Conservation (phyloP, 2,329 filamentous ascomycete genomes). For the Ascochyta pisi region DNA sequence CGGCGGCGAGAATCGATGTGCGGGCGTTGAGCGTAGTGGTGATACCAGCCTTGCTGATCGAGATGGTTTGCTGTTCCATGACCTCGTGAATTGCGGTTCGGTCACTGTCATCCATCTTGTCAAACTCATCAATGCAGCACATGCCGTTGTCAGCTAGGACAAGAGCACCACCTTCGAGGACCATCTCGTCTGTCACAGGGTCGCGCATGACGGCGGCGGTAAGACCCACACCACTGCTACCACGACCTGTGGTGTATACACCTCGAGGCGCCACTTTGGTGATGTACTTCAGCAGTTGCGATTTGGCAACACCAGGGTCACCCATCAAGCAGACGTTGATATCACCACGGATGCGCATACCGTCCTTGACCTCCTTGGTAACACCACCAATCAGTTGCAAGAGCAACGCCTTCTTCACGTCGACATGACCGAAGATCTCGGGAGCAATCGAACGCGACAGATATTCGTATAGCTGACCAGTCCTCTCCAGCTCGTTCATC, state of each 20-base stretch:
- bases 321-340: slow-evolving; percentile 99
- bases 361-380: slow-evolving; percentile 94
- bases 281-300: slow-evolving; percentile 97
- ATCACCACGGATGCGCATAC: slow-evolving; percentile 98
- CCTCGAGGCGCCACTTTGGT: slow-evolving; percentile 95
- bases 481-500: slow-evolving; percentile 84
- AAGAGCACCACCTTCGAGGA: slow-evolving; percentile 79
- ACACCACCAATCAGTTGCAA: slow-evolving; percentile 94
- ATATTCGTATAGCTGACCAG: slow-evolving; percentile 93
- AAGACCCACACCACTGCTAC: slow-evolving; percentile 81
- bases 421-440: slow-evolving; percentile 94
- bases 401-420: slow-evolving; percentile 98
- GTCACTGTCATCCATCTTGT: slow-evolving; percentile 88
- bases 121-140: slow-evolving; percentile 86
- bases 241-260: slow-evolving; percentile 81
- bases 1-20: slow-evolving; percentile 93
- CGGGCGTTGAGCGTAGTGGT: slow-evolving; percentile 96
- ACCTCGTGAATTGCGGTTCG: slow-evolving; percentile 85
- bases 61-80: slow-evolving; percentile 88
- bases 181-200: slow-evolving; percentile 84
- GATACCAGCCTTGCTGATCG: slow-evolving; percentile 90
- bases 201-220: slow-evolving; percentile 85
- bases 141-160: slow-evolving; percentile 83
- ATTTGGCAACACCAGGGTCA: slow-evolving; percentile 99
- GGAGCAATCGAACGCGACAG: slow-evolving; percentile 95